phyloP scores from a whole-genome alignment of 192 early-diverging fungal genomes.

The Paraglomus occultum region DNA sequence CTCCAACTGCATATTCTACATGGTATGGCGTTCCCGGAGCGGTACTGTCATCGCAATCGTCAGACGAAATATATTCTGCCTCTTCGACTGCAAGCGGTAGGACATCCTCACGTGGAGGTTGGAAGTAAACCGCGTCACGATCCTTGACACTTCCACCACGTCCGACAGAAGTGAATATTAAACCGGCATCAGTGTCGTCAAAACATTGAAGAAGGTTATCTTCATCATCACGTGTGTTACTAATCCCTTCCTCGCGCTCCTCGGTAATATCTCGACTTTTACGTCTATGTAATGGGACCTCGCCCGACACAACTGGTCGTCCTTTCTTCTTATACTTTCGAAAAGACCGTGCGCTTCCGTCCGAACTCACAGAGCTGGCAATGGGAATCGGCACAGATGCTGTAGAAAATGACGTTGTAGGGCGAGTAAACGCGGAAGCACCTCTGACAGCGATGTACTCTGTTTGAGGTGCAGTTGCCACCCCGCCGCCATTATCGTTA shows the following conservation, averaged over 20 bases:
- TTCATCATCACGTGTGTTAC: background rate
- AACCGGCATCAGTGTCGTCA: slow-evolving; percentile 5
- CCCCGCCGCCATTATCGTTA: too few species aligned
- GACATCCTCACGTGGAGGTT: slow-evolving; percentile 6
- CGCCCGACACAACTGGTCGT: background rate
- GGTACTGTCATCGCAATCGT: too few species aligned
- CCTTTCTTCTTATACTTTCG: background rate
- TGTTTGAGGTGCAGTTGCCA: too few species aligned
- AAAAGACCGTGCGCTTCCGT: background rate
- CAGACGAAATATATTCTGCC: too few species aligned
- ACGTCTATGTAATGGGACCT: slow-evolving; percentile 7
- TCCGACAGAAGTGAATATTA: slow-evolving; percentile 4
- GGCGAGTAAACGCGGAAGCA: too few species aligned
- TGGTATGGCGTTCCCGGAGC: too few species aligned
- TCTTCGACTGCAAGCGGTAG: background rate
- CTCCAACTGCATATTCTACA: too few species aligned
- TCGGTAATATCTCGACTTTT: background rate
- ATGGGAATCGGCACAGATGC: slow-evolving; percentile 7
- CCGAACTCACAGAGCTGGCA: background rate
- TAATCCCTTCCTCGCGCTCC: background rate
- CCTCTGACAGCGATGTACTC: too few species aligned
- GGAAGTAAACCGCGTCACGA: background rate
- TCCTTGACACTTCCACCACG: slow-evolving; percentile 5
- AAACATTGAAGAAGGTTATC: background rate
- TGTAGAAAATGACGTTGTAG: background rate